A percentile compares a stretch with the other conserved stretches of the same genome.
Evolutionary conservation across 2,329 filamentous ascomycete genomes (phyloP).

Genomic region (Arthrobotrys megalospora): DNA sequence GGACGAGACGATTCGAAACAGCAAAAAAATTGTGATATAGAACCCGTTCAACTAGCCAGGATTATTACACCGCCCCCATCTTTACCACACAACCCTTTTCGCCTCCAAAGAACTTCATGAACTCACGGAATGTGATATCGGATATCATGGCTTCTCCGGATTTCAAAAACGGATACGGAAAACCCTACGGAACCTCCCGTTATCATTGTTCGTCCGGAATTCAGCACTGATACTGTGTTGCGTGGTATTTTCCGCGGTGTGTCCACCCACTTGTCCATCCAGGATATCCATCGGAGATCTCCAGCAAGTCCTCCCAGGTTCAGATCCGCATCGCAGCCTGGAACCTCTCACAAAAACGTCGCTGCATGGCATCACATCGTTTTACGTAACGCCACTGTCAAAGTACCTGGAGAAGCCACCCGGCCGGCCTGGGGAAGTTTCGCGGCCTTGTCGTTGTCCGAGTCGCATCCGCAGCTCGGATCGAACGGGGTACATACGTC

Average conservation of each 20-base stretch:
- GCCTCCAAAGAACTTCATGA: not conserved
- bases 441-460: not conserved
- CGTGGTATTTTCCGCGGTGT: constrained; percentile 19
- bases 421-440: constrained; percentile 15
- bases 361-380: constrained; percentile 29
- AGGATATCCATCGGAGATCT: not conserved
- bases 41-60: not conserved
- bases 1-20: constrained; percentile 17
- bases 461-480: constrained; percentile 15
- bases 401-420: constrained; percentile 23
- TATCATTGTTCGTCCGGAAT: constrained; percentile 6
- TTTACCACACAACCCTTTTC: not conserved
- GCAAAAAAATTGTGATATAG: not conserved
- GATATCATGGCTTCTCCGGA: constrained; percentile 1
- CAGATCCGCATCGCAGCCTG: constrained; percentile 19
- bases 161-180: not conserved
- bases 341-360: constrained; percentile 26
- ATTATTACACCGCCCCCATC: not conserved
- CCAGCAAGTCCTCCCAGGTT: constrained; percentile 21
- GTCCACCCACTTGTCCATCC: not conserved
- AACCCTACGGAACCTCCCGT: constrained; percentile 9
- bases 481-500: constrained; percentile 25
- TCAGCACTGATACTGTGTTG: constrained; percentile 12
- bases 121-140: not conserved
- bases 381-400: constrained; percentile 33